Percentiles rank a stretch among this genome's conserved stretches.
Conservation (phyloP, 2,329 filamentous ascomycete genomes). For the Fusarium metavorans region DNA sequence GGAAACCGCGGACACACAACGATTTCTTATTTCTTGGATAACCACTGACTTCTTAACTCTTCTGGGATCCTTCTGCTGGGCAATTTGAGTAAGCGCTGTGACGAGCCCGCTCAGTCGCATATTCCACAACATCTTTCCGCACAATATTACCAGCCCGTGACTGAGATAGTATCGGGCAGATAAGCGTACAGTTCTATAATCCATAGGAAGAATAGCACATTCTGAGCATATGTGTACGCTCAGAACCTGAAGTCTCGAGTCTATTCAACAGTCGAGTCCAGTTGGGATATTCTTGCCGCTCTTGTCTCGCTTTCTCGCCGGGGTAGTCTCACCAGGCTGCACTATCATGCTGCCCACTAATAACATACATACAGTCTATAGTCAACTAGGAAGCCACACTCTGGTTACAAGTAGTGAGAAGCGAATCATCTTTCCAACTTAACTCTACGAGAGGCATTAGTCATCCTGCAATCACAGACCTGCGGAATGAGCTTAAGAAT, state of each 20-base stretch:
- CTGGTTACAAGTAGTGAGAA: background rate
- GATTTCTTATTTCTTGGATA: background rate
- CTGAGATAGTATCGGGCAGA: background rate
- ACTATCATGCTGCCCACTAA: background rate
- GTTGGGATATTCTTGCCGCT: background rate
- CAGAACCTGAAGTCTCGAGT: too few species aligned
- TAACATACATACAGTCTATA: background rate
- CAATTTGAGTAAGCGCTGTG: background rate
- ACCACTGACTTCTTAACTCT: background rate
- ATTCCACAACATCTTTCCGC: background rate
- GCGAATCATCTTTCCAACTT: background rate
- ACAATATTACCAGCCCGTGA: background rate
- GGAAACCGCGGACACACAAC: too few species aligned
- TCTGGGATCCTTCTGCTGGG: background rate
- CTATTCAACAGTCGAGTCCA: background rate
- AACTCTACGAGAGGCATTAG: background rate
- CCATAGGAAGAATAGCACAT: background rate
- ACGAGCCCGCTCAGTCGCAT: background rate
- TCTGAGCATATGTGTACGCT: too few species aligned
- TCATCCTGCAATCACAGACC: background rate
- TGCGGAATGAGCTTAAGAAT: background rate
- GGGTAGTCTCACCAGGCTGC: background rate
- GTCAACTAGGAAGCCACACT: background rate
- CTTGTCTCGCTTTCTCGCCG: background rate
- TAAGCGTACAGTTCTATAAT: rapidly evolving